Evolutionary conservation across 129 eudicot species (phyloP).

Genomic region (Flaveria linearis): DNA sequence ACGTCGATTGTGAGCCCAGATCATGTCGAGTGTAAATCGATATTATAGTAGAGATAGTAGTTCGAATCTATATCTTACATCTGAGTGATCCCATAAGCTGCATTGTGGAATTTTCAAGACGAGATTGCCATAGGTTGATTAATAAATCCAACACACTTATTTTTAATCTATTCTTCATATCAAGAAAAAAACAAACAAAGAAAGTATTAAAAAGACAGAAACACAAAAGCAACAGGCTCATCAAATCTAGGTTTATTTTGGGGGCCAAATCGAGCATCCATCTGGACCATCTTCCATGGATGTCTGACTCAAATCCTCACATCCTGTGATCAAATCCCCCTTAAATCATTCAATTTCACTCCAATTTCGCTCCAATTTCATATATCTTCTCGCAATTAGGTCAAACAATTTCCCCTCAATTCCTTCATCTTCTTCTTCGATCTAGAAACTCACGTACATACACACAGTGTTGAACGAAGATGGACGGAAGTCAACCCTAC

Average conservation of each 20-base stretch:
- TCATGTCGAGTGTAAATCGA: too few species aligned
- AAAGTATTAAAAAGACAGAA: neutral
- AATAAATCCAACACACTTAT: too few species aligned
- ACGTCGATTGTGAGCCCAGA: too few species aligned
- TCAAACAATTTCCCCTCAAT: neutral
- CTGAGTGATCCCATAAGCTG: too few species aligned
- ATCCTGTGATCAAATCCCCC: conserved; percentile 20
- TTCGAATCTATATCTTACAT: too few species aligned
- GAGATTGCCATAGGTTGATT: too few species aligned
- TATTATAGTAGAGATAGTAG: too few species aligned
- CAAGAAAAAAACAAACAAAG: too few species aligned
- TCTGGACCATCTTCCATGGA: conserved; percentile 19
- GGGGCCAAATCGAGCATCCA: conserved; percentile 29
- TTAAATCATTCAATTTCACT: conserved; percentile 23
- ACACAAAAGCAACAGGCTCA: neutral
- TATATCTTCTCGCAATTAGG: neutral
- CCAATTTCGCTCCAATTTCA: conserved; percentile 30
- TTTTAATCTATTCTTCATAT: too few species aligned
- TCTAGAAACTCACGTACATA: conserved; percentile 17
- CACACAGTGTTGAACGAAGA: conserved; percentile 26
- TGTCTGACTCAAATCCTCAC: conserved; percentile 7
- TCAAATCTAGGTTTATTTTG: conserved; percentile 32
- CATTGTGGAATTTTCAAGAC: too few species aligned
- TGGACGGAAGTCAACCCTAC: conserved; percentile 70
- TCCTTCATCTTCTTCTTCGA: conserved; percentile 17